These are phyloP conservation scores for Candida xiaguanensis DNA, from an alignment of 805 yeast species.

Conservation along the genomic window DNA sequence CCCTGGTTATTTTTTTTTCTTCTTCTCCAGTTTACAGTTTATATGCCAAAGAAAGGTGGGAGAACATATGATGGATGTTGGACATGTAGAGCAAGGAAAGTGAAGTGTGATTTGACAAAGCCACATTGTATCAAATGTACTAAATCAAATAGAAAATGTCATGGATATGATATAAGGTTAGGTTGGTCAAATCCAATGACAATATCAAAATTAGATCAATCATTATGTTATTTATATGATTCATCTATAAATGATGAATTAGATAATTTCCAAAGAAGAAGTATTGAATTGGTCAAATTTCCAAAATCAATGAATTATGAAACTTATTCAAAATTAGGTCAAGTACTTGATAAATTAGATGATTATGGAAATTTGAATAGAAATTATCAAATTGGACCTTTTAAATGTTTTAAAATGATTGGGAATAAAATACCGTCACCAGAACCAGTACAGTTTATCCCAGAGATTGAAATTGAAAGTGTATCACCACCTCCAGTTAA, in stretches of 20 bases:
- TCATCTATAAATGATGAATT: slow-evolving; percentile 8
- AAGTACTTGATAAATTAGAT: slow-evolving; percentile 32
- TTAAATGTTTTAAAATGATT: slow-evolving; percentile 17
- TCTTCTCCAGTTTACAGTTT: not conserved
- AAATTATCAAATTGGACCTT: slow-evolving; percentile 20
- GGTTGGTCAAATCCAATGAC: slow-evolving; percentile 45
- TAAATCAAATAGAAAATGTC: slow-evolving; percentile 43
- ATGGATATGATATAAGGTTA: slow-evolving; percentile 47
- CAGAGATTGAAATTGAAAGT: too few relatives aligned
- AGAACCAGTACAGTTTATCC: not conserved
- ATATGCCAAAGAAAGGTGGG: slow-evolving; percentile 22
- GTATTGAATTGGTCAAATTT: slow-evolving; percentile 41
- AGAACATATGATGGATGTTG: slow-evolving; percentile 82
- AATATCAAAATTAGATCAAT: slow-evolving; percentile 16
- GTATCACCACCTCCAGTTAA: not conserved
- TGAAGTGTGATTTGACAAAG: slow-evolving; percentile 69
- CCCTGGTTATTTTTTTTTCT: not conserved
- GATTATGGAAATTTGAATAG: slow-evolving; percentile 9
- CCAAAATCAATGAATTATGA: slow-evolving; percentile 31
- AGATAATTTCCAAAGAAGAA: slow-evolving; percentile 42
- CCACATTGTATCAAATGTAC: slow-evolving; percentile 71
- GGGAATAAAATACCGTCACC: not conserved
- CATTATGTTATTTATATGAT: slow-evolving; percentile 17
- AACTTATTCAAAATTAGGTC: slow-evolving; percentile 37
- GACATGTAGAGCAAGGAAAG: slow-evolving; percentile 78